phyloP scores from a whole-genome alignment of 2,329 filamentous ascomycete species.

The Colletotrichum sp. region DNA sequence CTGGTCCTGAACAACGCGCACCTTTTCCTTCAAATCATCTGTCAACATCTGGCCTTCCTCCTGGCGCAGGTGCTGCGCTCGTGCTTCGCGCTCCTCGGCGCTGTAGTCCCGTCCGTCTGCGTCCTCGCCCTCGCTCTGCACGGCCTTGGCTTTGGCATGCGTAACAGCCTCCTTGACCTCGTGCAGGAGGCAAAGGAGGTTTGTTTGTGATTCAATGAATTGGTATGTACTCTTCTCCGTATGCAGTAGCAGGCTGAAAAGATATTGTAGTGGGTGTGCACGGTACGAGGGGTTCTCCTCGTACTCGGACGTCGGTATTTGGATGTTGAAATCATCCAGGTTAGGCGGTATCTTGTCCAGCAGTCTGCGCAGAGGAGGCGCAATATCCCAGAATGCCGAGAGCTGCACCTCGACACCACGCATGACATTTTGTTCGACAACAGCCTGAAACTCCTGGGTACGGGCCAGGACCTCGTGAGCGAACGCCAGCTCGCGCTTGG shows the following conservation, averaged over 20 bases:
- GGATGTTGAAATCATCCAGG: slow-evolving; percentile 68
- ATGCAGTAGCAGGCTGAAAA: slow-evolving; percentile 84
- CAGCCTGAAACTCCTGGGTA: slow-evolving; percentile 75
- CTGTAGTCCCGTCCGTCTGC: slow-evolving; percentile 35
- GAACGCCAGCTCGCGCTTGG: slow-evolving; percentile 73
- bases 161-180: slow-evolving; percentile 85
- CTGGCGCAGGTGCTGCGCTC: slow-evolving; percentile 61
- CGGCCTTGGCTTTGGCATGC: slow-evolving; percentile 68
- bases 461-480: slow-evolving; percentile 76
- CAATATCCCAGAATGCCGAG: slow-evolving; percentile 97
- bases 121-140: slow-evolving; percentile 67
- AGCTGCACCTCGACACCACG: slow-evolving; percentile 91
- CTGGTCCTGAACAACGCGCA: slow-evolving; percentile 86
- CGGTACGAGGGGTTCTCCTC: slow-evolving; percentile 86
- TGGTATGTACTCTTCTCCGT: slow-evolving; percentile 94
- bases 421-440: slow-evolving; percentile 84
- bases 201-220: slow-evolving; percentile 94
- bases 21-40: slow-evolving; percentile 91
- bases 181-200: slow-evolving; percentile 86
- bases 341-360: slow-evolving; percentile 78
- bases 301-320: slow-evolving; percentile 80
- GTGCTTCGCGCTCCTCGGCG: slow-evolving; percentile 38
- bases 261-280: slow-evolving; percentile 85
- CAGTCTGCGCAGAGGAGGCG: slow-evolving; percentile 78
- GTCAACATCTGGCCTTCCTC: slow-evolving; percentile 76